These are phyloP conservation scores for Jaenimonas drosophilae DNA, from an alignment of 208 protist genomes.

Conservation along the genomic window DNA sequence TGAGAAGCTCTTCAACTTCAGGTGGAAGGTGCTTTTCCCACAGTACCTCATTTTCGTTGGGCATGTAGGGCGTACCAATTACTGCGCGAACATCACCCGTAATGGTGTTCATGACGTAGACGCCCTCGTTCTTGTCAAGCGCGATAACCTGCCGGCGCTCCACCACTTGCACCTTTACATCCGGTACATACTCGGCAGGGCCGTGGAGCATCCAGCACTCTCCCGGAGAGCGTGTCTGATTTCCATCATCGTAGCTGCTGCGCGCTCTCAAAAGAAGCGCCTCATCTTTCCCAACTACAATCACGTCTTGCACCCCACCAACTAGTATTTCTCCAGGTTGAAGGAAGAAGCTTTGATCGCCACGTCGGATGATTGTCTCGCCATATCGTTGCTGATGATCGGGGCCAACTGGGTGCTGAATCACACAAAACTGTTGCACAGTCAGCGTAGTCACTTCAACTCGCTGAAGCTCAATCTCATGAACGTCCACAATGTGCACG, in stretches of 20 bases:
- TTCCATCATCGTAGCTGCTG: slow-evolving; percentile 57
- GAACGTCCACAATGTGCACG: slow-evolving; percentile 78
- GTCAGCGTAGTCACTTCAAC: slow-evolving; percentile 77
- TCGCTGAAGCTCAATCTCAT: slow-evolving; percentile 67
- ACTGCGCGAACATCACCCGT: slow-evolving; percentile 88
- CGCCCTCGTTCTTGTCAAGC: slow-evolving; percentile 95
- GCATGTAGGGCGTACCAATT: slow-evolving; percentile 90
- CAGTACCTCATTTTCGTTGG: slow-evolving; percentile 89
- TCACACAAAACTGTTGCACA: slow-evolving; percentile 88
- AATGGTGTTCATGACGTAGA: slow-evolving; percentile 92
- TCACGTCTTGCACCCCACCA: slow-evolving; percentile 70
- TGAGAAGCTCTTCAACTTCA: slow-evolving; percentile 89
- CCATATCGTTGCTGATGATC: slow-evolving; percentile 73
- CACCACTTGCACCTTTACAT: slow-evolving; percentile 83
- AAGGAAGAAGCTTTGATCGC: slow-evolving; percentile 92
- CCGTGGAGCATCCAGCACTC: slow-evolving; percentile 93
- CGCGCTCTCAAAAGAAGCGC: slow-evolving; percentile 90
- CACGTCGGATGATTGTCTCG: slow-evolving; percentile 71
- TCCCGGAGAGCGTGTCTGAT: slow-evolving; percentile 57
- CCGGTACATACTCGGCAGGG: slow-evolving; percentile 88
- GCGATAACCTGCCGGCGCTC: slow-evolving; percentile 86
- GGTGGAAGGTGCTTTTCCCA: slow-evolving; percentile 91
- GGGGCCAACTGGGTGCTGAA: slow-evolving; percentile 72
- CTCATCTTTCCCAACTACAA: slow-evolving; percentile 89
- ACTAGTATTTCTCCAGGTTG: slow-evolving; percentile 90